phyloP scores from a whole-genome alignment of 2,329 filamentous ascomycete genomes.

The Chrysoporthe austroafricana region DNA sequence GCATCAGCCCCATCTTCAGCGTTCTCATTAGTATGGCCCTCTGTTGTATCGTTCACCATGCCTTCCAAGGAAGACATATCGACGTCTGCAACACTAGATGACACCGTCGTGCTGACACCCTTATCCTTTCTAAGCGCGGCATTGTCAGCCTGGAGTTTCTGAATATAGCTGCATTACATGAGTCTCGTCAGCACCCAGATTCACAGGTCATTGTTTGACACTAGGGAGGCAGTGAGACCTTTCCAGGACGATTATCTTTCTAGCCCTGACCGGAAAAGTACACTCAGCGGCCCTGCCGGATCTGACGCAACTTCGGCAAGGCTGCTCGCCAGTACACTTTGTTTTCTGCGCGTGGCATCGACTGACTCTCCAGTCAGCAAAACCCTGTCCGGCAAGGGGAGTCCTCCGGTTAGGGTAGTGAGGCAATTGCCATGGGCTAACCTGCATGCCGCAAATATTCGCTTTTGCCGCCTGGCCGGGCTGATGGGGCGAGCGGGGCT shows the following conservation, averaged over 20 bases:
- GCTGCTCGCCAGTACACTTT: constrained; percentile 31
- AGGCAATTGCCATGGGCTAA: constrained; percentile 11
- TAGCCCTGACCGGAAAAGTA: constrained; percentile 29
- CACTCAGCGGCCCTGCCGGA: constrained; percentile 29
- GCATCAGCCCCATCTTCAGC: constrained; percentile 30
- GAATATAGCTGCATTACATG: constrained; percentile 25
- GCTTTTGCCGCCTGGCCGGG: constrained; percentile 12
- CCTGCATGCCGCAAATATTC: constrained; percentile 21
- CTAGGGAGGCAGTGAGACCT: constrained; percentile 18
- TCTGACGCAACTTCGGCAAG: constrained; percentile 29
- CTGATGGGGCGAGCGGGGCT: constrained; percentile 6
- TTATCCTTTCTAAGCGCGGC: constrained; percentile 25
- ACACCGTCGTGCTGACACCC: constrained; percentile 7
- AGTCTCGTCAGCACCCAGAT: neutral
- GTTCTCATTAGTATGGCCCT: neutral
- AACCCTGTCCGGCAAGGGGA: neutral
- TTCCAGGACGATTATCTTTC: constrained; percentile 31
- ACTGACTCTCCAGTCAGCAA: constrained; percentile 14
- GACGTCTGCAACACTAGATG: neutral
- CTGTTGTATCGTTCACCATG: neutral
- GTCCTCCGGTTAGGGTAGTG: neutral
- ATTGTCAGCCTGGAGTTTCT: constrained; percentile 30
- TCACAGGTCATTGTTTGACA: too few species aligned
- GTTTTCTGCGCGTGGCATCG: constrained; percentile 34
- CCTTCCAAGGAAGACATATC: neutral